These are phyloP conservation scores for Vigna mungo DNA, from an alignment of 306 rosid species.

Conservation along the genomic window DNA sequence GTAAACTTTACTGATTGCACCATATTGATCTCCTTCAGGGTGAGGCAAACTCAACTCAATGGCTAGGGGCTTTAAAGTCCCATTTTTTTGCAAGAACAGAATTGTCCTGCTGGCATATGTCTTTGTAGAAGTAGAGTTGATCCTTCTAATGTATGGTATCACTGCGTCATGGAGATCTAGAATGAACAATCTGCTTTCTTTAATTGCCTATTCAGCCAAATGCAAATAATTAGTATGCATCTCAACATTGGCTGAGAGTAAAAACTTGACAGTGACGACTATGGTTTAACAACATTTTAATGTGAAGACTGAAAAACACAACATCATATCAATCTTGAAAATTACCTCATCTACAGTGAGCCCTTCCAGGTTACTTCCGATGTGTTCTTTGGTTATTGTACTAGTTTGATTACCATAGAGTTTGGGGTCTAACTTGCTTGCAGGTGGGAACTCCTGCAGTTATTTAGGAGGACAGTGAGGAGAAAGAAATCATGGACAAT, in stretches of 20 bases:
- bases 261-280: neutral
- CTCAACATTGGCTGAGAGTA: neutral
- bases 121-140: conserved; percentile 68
- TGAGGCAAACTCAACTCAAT: conserved; percentile 83
- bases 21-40: conserved; percentile 61
- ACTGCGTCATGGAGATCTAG: conserved; percentile 77
- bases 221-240: conserved; percentile 21
- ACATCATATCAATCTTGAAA: conserved; percentile 6
- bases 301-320: conserved; percentile 25
- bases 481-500: neutral
- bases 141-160: conserved; percentile 71
- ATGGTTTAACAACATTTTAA: conserved; percentile 1
- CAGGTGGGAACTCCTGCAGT: conserved; percentile 80
- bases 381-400: conserved; percentile 59
- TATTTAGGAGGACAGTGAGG: conserved; percentile 31
- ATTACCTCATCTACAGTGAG: conserved; percentile 70
- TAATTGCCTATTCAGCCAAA: conserved; percentile 65
- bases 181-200: conserved; percentile 60
- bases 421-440: conserved; percentile 72
- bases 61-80: conserved; percentile 74
- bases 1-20: conserved; percentile 63
- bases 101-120: conserved; percentile 75
- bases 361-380: conserved; percentile 61
- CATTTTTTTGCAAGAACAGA: conserved; percentile 61
- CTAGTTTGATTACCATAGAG: conserved; percentile 74